phyloP scores from a whole-genome alignment of 179 eudicot species.

The Camellia oleifera region DNA sequence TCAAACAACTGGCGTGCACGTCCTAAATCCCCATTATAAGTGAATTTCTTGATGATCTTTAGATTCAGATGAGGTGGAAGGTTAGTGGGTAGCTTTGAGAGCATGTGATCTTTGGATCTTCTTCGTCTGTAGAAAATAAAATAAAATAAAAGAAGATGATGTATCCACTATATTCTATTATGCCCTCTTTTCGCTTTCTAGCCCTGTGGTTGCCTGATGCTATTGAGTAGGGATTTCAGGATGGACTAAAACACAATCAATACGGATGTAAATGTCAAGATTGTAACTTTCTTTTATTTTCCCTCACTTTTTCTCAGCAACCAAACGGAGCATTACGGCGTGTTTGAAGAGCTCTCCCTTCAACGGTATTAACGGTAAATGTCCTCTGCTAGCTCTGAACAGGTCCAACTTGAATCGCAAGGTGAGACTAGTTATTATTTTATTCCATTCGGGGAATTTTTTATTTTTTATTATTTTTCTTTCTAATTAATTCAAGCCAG shows the following conservation, averaged over 20 bases:
- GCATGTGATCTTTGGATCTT: slow-evolving; percentile 24
- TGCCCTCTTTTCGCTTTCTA: not conserved
- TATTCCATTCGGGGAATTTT: too few species aligned
- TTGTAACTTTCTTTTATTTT: not conserved
- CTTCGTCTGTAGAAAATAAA: not conserved
- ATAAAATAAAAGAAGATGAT: not conserved
- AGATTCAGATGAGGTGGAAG: slow-evolving; percentile 39
- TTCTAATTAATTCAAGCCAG: too few species aligned
- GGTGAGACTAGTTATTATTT: too few species aligned
- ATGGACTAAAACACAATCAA: not conserved
- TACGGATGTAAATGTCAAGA: not conserved
- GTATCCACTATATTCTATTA: not conserved
- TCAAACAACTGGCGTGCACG: slow-evolving; percentile 79
- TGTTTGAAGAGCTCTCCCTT: not conserved
- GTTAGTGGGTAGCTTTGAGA: slow-evolving; percentile 44
- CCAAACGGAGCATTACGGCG: not conserved
- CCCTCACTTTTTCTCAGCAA: not conserved
- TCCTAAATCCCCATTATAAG: slow-evolving; percentile 44
- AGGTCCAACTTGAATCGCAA: too few species aligned
- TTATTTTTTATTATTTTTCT: too few species aligned
- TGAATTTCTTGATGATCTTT: slow-evolving; percentile 34
- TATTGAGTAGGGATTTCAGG: not conserved
- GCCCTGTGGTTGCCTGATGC: not conserved
- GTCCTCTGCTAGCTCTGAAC: too few species aligned
- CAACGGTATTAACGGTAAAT: not conserved